These are phyloP conservation scores for Xylaria grammica DNA, from an alignment of 495 filamentous ascomycete genomes.

Conservation along the genomic window DNA sequence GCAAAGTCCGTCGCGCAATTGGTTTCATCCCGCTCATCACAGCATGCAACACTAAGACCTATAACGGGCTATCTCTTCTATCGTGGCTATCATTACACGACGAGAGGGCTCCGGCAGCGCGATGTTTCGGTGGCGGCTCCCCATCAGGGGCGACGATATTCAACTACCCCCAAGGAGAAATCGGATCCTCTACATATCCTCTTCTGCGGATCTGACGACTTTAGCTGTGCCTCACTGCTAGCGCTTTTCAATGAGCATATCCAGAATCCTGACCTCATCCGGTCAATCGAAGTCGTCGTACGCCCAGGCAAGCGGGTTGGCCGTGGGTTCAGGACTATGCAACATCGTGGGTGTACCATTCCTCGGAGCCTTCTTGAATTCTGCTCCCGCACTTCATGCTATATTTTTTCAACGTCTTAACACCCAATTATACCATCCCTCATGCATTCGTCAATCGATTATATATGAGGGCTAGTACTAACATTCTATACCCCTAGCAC, in stretches of 20 bases:
- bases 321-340: constrained; percentile 71
- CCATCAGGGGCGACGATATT: neutral
- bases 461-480: neutral
- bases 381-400: constrained; percentile 15
- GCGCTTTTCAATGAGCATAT: constrained; percentile 69
- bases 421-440: neutral
- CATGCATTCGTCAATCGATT: neutral
- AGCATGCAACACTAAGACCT: neutral
- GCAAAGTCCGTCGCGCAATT: neutral
- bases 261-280: constrained; percentile 61
- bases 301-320: constrained; percentile 76
- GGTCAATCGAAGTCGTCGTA: constrained; percentile 87
- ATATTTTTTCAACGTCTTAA: neutral
- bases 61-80: neutral
- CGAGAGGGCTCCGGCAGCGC: neutral
- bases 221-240: constrained; percentile 80
- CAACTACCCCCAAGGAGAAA: constrained; percentile 13
- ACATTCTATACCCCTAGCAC: constrained; percentile 57
- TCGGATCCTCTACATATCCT: constrained; percentile 79
- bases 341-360: constrained; percentile 60
- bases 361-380: constrained; percentile 6
- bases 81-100: neutral
- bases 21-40: neutral
- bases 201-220: constrained; percentile 93
- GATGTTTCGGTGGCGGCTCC: neutral